Base-by-base conservation (phyloP, 352 stramenopile genomes). In the Globisporangium abappressorium region DNA sequence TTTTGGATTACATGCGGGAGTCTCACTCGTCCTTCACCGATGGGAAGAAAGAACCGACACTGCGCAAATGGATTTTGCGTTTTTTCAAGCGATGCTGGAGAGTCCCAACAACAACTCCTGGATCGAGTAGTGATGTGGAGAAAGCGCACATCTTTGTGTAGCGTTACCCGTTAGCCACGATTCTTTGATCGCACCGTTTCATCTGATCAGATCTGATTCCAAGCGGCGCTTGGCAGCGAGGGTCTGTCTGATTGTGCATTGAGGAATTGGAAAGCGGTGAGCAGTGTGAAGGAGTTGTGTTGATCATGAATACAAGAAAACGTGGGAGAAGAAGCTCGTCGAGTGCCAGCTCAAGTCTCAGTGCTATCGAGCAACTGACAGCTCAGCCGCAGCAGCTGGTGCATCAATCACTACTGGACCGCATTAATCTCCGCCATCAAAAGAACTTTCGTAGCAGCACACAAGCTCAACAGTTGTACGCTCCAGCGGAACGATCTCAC, bases 71-170 rank as follows among this genome's bases (percentile, higher is more conserved):
- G 85, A 91, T 93, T 22, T 62, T 93, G 26, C 84, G 85, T 56
- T 93, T 93, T 57, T 93, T 93, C 65, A 89, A 93, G 70, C 83
- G 85, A 8, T 92, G 84, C 57, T 89, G 80, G 73, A 74, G 76
- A 58, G 70, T 70, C 36, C 78, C 78, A 46, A 72, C 70, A 0
- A 65, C 68, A 43, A 33, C 58, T 6, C 20, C 49, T 9, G 58
- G 65, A 8, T 72, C 75, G 11, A 47, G 30, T 9, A 82, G 69
- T n/a, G 78, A 86, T 46, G 70, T 64, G 33, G 79, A 79, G 26
- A 88, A 86, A 56, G 69, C 80, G 30, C 80, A 77, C 71, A 86
- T 85, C 65, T 88, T 86, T 66, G 78, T 86, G 64, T 88, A 77
- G 73, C 56, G 36, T 22, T 7, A 46, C 12, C 38, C 56, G 36